phyloP scores from a whole-genome alignment of 306 rosid species.

The Acacia acuminata region DNA sequence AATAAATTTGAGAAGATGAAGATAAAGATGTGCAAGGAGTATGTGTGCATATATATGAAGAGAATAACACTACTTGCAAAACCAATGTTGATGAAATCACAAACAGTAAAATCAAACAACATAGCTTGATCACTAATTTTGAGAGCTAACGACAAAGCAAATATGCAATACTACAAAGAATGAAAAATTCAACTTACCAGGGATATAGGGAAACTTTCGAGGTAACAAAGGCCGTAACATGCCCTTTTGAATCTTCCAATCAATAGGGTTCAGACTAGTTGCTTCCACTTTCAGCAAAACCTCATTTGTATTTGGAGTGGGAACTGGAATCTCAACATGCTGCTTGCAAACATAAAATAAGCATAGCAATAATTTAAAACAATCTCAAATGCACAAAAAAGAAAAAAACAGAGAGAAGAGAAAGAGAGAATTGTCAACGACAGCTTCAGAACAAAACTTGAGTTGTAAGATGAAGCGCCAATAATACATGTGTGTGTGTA shows the following conservation, averaged over 20 bases:
- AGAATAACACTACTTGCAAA: not conserved
- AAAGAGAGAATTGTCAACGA: not conserved
- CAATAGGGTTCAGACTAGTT: slow-evolving; percentile 59
- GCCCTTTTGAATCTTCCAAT: slow-evolving; percentile 82
- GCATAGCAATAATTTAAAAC: not conserved
- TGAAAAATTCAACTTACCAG: slow-evolving; percentile 43
- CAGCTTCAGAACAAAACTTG: not conserved
- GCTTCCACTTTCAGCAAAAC: slow-evolving; percentile 70
- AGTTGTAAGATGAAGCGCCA: not conserved
- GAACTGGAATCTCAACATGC: slow-evolving; percentile 78
- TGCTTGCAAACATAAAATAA: slow-evolving; percentile 30
- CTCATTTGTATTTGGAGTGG: slow-evolving; percentile 51
- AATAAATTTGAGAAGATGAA: not conserved
- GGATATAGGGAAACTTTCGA: slow-evolving; percentile 56
- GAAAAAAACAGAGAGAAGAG: too few species aligned
- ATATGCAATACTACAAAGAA: not conserved
- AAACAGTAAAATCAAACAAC: not conserved
- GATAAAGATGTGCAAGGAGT: not conserved
- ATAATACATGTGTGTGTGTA: not conserved
- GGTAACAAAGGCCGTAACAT: slow-evolving; percentile 44
- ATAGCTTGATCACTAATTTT: not conserved
- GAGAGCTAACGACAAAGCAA: not conserved
- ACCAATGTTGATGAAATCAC: not conserved
- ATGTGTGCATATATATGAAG: not conserved
- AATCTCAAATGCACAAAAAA: not conserved